phyloP scores from a whole-genome alignment of 306 rosid genomes.

The Mimosa pudica region DNA sequence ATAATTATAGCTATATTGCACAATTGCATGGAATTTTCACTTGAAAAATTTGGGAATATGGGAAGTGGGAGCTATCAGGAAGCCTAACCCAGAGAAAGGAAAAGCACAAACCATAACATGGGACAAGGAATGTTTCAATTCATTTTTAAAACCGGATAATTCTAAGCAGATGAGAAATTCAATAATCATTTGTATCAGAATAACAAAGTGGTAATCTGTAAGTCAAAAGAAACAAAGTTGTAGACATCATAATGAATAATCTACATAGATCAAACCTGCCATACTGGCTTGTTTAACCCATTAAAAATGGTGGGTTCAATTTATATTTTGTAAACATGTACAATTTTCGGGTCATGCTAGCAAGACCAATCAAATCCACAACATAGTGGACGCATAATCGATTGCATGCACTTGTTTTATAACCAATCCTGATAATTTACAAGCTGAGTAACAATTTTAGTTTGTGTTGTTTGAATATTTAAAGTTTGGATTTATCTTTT shows the following conservation, averaged over 20 bases:
- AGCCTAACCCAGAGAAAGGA: not conserved
- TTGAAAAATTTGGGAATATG: not conserved
- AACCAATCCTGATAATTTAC: not conserved
- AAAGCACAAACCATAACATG: not conserved
- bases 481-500: not conserved
- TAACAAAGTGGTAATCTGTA: not conserved
- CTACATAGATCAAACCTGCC: not conserved
- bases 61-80: not conserved
- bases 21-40: not conserved
- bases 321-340: not conserved
- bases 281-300: not conserved
- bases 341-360: not conserved
- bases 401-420: not conserved
- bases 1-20: not conserved
- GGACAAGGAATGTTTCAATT: not conserved
- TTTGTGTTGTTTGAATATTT: not conserved
- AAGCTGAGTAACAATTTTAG: not conserved
- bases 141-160: not conserved
- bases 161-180: not conserved
- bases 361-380: not conserved
- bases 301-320: not conserved
- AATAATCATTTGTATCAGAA: not conserved
- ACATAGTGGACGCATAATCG: not conserved
- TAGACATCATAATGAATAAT: not conserved
- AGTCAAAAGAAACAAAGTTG: not conserved